These are phyloP conservation scores for Boletus subparvulus DNA, from an alignment of 768 basidiomycete genomes.

Conservation along the genomic window DNA sequence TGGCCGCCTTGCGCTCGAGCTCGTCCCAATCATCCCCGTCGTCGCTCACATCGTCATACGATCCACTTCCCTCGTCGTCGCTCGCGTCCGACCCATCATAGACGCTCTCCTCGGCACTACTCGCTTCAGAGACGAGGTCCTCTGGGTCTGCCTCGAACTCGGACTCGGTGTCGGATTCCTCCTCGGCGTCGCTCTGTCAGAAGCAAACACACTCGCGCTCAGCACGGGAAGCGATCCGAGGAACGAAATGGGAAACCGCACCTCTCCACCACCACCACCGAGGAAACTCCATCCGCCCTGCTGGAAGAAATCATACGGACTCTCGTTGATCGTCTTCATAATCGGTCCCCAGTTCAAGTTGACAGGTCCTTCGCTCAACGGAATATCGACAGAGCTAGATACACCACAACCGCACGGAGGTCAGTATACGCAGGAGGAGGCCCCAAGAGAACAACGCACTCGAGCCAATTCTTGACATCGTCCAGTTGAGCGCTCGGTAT, in stretches of 20 bases:
- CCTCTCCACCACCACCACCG: constrained; percentile 68
- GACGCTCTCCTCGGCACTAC: constrained; percentile 54
- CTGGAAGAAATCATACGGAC: constrained; percentile 92
- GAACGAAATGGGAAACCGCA: constrained; percentile 35
- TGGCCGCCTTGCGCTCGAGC: constrained; percentile 87
- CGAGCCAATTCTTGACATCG: constrained; percentile 98
- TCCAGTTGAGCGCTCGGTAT: constrained; percentile 89
- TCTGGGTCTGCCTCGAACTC: constrained; percentile 58
- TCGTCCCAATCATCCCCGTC: constrained; percentile 96
- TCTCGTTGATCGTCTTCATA: constrained; percentile 98
- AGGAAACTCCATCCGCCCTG: constrained; percentile 98
- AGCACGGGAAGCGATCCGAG: constrained; percentile 27
- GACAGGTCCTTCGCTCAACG: constrained; percentile 92
- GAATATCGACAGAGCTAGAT: constrained; percentile 90
- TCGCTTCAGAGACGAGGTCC: constrained; percentile 41
- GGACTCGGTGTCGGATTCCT: constrained; percentile 64
- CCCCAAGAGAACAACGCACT: constrained; percentile 53
- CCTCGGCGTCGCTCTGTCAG: constrained; percentile 57
- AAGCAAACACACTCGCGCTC: constrained; percentile 33
- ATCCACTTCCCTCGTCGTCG: constrained; percentile 62
- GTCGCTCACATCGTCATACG: constrained; percentile 62
- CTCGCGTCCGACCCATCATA: constrained; percentile 54
- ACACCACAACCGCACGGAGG: not conserved
- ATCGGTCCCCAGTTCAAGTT: constrained; percentile 98
- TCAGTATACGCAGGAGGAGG: constrained; percentile 1